Evolutionary conservation across 257 asterid genomes (phyloP), one percentile per base, ranked within the genome.

Genomic region (Lantana camara): DNA sequence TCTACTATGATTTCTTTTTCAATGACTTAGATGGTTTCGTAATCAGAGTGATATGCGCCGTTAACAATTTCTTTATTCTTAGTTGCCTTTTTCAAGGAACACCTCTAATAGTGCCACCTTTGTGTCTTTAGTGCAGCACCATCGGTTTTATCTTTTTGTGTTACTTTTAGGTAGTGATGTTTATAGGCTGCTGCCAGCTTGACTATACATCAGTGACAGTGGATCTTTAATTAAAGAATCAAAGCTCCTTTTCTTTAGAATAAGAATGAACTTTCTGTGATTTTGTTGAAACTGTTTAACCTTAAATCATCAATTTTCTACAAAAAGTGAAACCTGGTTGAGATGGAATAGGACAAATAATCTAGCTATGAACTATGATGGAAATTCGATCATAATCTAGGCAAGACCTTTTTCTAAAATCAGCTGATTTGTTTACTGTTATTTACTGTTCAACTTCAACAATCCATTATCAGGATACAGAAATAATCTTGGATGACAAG

Each of bases 71-170:
- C 35, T 30, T 10, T n/a, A n/a, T n/a, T 42, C 17, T 37, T 41
- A 41, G 46, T 12, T 41, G 16, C 46, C 46, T 11, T 16, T 41
- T 37, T 30, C 11, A 41, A 13, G 16, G 46, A 38, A 9, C 15
- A 42, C 53, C 24, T 41, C 8, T n/a, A 12, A 1, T 7, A 17
- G 22, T 45, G 17, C 53, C 10, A 2, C 30, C 27, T 10, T 13
- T 41, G 20, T 37, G 4, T 49, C 66, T 66, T 41, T 53, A 61
- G 66, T 62, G 50, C 51, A 55, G 41, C 46, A 48, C 55, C 60
- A 14, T 61, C 49, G 19, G 37, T 37, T 60, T 69, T 60, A 15
- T 8, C n/a, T 41, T 60, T 17, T n/a, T 20, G 40, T 24, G 37
- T 47, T 62, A 19, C 0, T 46, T 37, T 9, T 1, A 20, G 62